phyloP scores from a whole-genome alignment of 495 filamentous ascomycete genomes.

The Cetradonia linearis region DNA sequence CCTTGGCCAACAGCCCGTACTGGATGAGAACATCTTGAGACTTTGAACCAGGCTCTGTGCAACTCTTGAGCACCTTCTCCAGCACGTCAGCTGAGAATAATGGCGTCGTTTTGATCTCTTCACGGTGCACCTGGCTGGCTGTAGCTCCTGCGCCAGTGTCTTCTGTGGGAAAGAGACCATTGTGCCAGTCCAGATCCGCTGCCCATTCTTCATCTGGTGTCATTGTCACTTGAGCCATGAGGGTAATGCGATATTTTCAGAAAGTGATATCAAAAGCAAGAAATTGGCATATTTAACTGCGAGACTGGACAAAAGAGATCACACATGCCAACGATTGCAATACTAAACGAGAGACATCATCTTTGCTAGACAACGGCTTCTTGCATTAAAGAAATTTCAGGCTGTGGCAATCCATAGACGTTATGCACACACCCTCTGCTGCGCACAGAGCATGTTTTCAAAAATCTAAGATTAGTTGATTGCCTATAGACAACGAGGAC shows the following conservation, averaged over 20 bases:
- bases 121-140: conserved; percentile 1
- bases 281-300: not conserved
- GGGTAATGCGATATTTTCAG: not conserved
- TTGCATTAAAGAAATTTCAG: not conserved
- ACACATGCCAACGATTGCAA: not conserved
- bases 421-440: not conserved
- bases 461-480: not conserved
- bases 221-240: not conserved
- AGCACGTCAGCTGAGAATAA: conserved; percentile 17
- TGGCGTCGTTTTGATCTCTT: conserved; percentile 16
- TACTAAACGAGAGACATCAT: not conserved
- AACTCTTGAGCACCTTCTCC: not conserved
- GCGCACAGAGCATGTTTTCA: not conserved
- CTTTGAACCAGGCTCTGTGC: not conserved
- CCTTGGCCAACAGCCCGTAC: conserved; percentile 18
- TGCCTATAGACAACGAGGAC: not conserved
- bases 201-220: conserved; percentile 1
- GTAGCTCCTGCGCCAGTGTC: not conserved
- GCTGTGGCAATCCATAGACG: not conserved
- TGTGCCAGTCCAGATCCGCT: conserved; percentile 6
- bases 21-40: not conserved
- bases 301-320: not conserved
- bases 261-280: not conserved
- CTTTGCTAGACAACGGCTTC: not conserved
- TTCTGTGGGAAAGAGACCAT: conserved; percentile 5